Base-by-base conservation (phyloP, 805 yeast species). In the Metschnikowia santaceciliae region DNA sequence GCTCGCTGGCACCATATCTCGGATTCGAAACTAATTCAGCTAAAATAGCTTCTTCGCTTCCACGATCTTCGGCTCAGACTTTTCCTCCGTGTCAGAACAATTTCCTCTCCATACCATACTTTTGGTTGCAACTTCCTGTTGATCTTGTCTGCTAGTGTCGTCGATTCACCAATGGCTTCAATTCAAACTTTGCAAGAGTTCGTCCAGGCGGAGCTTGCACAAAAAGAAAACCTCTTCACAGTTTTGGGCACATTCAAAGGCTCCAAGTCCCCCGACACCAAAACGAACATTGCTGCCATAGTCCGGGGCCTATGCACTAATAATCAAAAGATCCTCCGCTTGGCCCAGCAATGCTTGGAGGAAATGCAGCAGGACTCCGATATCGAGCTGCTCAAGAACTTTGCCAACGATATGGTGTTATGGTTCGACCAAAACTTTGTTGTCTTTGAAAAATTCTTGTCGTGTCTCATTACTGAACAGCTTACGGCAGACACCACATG, bases 251-350 rank as follows among this genome's bases (percentile, higher is more conserved):
- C 61, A 19, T 59, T 69, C 41, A 68, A 66, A 42, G 74, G 76
- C 23, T 49, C 67, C 26, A 62, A 60, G 42, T 54, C 63, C 13
- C 47, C 66, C 15, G 58, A 53, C 8, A 13, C 44, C 3, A 53
- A 62, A 32, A 62, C 69, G 38, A 47, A 33, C 17, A 44, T 70
- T 10, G 62, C 70, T 3, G 59, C 75, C 13, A 54, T 73, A 17
- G 63, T 69, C 5, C 59, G 78, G 42, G 78, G 77, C 1, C 59
- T 73, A 37, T 68, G 68, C 59, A 74, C 78, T 35, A 68, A 67
- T 50, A 73, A 72, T 58, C 49, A 62, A 30, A 64, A 63, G 50
- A 61, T 71, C 39, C 49, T 69, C 13, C 38, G 59, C 10, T 23
- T 62, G 2, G 45, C 68, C n/a, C 53, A 56, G 35, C 49, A 10